Base-by-base conservation (phyloP, 169 alveolate genomes). In the Plasmodium yoelii region DNA sequence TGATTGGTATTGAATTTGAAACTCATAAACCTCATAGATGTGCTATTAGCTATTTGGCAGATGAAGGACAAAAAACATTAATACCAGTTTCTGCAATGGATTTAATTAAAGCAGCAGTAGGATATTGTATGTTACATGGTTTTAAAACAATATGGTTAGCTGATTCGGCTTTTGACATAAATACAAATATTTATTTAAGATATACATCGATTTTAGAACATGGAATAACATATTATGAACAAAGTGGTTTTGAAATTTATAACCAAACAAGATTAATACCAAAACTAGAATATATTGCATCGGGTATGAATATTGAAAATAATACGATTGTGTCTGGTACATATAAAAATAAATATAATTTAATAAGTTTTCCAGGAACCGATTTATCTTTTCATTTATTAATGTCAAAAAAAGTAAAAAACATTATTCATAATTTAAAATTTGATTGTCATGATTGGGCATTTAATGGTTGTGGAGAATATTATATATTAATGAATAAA, bases 1-100 rank as follows among this genome's bases (percentile, higher is more conserved):
- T 91, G 72, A 91, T 91, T 67, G 94, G 94, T 53, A 91, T 91
- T 15, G 94, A 91, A 84, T 91, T 91, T 91, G 94, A 91, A 68
- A 90, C 88, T 15, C 90, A 87, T 65, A 87, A 91, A 46, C 94
- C 94, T 4, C 73, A 87, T 57, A 65, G 94, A 74, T 91, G 94
- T 87, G 94, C 90, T 39, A 91, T 91, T 64, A 91, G 94, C 57
- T 91, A 91, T 88, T 65, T 91, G 26, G 94, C 93, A 2, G 87
- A 91, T 65, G 94, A 91, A 60, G 28, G 24, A 6, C 57, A 63
- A 53, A 91, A 87, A 44, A 73, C 92, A 7, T n/a, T 44, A 55
- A 65, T 91, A 22, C 70, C 92, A 18, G 59, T 91, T 24, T 88
- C 92, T 12, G 94, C 93, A 68, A 51, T 71, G 55, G 49, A 13